Base-by-base conservation (phyloP, 768 basidiomycete species). In the Lentinus brumalis region DNA sequence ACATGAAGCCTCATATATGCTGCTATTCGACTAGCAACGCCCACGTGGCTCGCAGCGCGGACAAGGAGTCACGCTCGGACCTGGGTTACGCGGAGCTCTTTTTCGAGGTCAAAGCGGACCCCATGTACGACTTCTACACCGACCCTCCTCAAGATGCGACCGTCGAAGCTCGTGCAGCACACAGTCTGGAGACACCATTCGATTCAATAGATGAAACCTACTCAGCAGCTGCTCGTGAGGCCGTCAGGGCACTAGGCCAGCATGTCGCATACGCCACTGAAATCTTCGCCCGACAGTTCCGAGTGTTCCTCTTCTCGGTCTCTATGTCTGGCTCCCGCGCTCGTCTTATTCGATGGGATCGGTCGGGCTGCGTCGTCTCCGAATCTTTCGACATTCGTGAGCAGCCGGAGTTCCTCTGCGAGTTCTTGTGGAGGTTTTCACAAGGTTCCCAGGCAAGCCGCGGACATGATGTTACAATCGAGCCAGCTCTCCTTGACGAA, bases 51-150 rank as follows among this genome's bases (percentile, higher is more conserved):
- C 10, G 42, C 38, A 2, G 32, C 5, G 6, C 10, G 7, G 32
- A 31, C 1, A 41, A 14, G 8, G 30, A n/a, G 2, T 41, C 51
- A 15, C 46, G 32, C 4, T 31, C 52, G 3, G 49, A 57, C n/a
- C 41, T 65, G 38, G 56, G 56, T 6, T 46, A 57, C 11, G 49
- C 57, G 18, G 63, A 57, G 41, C n/a, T 53, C 12, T 65, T 55
- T 41, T 31, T 65, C 16, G 63, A 65, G 26, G 39, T 65, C 51
- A 51, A 57, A 39, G n/a, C 21, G 7, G 45, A 44, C 14, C 7
- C 44, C 2, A 15, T 49, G 4, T 29, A 21, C 14, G 63, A 65
- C 40, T n/a, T 56, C 41, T 65, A 58, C 41, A 0, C 1, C 0
- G 60, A 65, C 40, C 59, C 60, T 18, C 52, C 56, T 3, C 12